Evolutionary conservation across 2,329 filamentous ascomycete species (phyloP), one percentile per base, ranked within the genome.

Genomic region (Fusarium camptoceras): DNA sequence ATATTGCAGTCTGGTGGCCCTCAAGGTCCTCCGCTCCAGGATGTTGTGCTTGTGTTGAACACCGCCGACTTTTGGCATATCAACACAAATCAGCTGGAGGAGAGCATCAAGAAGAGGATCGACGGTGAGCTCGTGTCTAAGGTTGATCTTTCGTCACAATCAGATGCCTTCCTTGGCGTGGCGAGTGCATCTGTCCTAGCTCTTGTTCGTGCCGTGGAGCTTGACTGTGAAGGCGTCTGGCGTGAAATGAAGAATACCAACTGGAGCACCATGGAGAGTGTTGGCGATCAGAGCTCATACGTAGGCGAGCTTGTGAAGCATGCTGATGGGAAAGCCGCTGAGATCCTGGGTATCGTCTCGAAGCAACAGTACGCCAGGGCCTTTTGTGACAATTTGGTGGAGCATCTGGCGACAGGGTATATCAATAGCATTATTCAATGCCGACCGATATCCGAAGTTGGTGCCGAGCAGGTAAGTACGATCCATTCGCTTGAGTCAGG

Each of bases 11-110:
- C 80, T 6, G 92, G 81, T 76, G 89, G 78, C 71, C 85, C 72
- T 79, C 86, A 76, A 75, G 86, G 67, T 1, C 83, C 87, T 3
- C 81, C 84, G 6, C 76, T 96, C 4, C 90, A 97, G 74, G 92
- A 97, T 68, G 88, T 92, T 6, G 87, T 98, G 16, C 83, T 97
- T 6, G 94, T 98, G 2, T 85, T 99, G 49, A 99, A 99, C 78
- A 98, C 96, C 2, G 95, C 96, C 1, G 96, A 99, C 77, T 99
- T 98, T 79, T 99, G 96, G 88, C 95, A 98, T 77, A 89, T 89
- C 27, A 98, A 97, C 30, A 96, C 94, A 50, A 94, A 91, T 49
- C 95, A 98, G 77, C 86, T 99, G 1, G 95, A 98, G 78, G 94
- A 98, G 75, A 97, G 93, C 79, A 94, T 99, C 80, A 95, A 94